Conservation (phyloP, 345 rosid species). For the Dovyalis caffra region DNA sequence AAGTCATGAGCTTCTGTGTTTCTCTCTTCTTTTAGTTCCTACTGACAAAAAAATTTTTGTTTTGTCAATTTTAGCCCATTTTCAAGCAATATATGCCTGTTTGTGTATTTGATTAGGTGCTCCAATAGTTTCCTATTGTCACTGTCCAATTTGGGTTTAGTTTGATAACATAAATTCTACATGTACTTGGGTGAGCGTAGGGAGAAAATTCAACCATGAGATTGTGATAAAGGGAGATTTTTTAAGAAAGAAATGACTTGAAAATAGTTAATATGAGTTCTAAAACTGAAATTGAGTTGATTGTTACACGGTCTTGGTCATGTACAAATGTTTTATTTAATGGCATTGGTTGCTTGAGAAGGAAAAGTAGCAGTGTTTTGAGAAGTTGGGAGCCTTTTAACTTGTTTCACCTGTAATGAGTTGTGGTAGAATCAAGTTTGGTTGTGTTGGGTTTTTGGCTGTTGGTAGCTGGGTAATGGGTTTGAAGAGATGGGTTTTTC, state of each 20-base stretch:
- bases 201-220: not conserved
- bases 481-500: not conserved
- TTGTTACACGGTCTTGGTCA: not conserved
- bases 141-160: not conserved
- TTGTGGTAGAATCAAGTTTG: not conserved
- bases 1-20: conserved; percentile 3
- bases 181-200: not conserved
- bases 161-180: not conserved
- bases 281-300: not conserved
- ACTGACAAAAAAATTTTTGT: not conserved
- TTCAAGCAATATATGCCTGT: not conserved
- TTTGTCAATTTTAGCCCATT: not conserved
- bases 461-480: not conserved
- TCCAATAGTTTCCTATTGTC: not conserved
- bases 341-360: not conserved
- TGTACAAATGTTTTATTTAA: not conserved
- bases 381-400: not conserved
- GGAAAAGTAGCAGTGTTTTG: not conserved
- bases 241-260: not conserved
- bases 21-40: not conserved
- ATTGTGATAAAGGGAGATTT: not conserved
- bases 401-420: not conserved
- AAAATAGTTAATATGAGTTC: not conserved
- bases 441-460: not conserved
- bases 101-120: not conserved